Percentiles rank a stretch among this genome's conserved stretches.
phyloP scores from a whole-genome alignment of 257 asterid genomes.

The Buddleja alternifolia region DNA sequence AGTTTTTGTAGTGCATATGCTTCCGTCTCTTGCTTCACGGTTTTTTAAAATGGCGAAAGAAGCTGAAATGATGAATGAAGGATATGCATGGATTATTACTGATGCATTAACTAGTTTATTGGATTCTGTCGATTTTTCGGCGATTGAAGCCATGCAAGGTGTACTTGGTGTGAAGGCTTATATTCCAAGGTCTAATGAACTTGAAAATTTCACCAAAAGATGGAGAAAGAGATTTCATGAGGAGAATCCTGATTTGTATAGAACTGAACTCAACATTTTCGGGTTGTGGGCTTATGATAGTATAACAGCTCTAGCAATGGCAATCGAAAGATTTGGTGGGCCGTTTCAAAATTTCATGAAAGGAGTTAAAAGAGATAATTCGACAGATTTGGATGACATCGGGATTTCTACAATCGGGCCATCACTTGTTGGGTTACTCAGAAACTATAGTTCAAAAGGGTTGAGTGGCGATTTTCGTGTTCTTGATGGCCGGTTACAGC shows the following conservation, averaged over 20 bases:
- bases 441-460: slow-evolving; percentile 37
- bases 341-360: slow-evolving; percentile 18
- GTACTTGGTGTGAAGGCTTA: slow-evolving; percentile 53
- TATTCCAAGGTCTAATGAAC: slow-evolving; percentile 35
- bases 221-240: slow-evolving; percentile 46
- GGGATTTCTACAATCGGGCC: slow-evolving; percentile 45
- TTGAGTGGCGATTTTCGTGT: slow-evolving; percentile 51
- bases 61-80: slow-evolving; percentile 48
- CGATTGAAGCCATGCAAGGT: slow-evolving; percentile 60
- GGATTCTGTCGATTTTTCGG: slow-evolving; percentile 34
- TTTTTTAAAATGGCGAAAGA: slow-evolving; percentile 42
- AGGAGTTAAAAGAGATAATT: neutral
- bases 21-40: slow-evolving; percentile 40
- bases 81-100: slow-evolving; percentile 55
- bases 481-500: slow-evolving; percentile 38
- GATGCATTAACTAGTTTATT: slow-evolving; percentile 47
- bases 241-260: slow-evolving; percentile 45
- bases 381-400: slow-evolving; percentile 43
- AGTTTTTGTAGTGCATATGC: slow-evolving; percentile 54
- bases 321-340: slow-evolving; percentile 34
- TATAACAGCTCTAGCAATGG: slow-evolving; percentile 38
- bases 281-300: slow-evolving; percentile 64
- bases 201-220: slow-evolving; percentile 31
- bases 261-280: slow-evolving; percentile 37
- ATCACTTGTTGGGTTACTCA: slow-evolving; percentile 30